These are phyloP conservation scores for Beverwykella pulmonaria DNA, from an alignment of 495 filamentous ascomycete species.

Conservation along the genomic window DNA sequence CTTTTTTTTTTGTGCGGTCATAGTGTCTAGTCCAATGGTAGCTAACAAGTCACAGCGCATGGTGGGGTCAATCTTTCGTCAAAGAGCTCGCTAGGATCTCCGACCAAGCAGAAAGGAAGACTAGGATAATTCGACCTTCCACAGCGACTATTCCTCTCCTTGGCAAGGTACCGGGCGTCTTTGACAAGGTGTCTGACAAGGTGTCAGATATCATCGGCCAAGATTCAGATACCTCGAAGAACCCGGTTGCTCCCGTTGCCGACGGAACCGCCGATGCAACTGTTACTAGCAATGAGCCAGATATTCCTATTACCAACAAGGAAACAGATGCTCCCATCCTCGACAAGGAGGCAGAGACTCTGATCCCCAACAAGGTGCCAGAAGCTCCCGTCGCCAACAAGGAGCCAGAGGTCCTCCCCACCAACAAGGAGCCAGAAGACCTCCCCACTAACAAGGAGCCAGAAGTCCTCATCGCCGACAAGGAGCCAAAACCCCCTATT, in stretches of 20 bases:
- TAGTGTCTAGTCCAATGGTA: not conserved
- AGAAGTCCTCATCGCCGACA: too few species aligned
- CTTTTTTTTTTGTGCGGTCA: not conserved
- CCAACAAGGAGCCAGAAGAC: too few species aligned
- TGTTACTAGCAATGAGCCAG: not conserved
- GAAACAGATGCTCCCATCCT: not conserved
- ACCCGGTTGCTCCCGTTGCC: too few species aligned
- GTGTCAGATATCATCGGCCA: not conserved
- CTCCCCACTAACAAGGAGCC: too few species aligned
- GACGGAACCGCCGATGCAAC: too few species aligned
- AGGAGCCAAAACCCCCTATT: not conserved
- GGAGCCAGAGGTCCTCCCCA: not conserved
- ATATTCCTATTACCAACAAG: not conserved
- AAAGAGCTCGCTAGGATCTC: conserved; percentile 76
- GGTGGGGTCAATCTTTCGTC: conserved; percentile 97
- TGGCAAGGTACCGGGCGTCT: not conserved
- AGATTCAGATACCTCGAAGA: not conserved
- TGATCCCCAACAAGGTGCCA: not conserved
- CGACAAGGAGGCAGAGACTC: not conserved
- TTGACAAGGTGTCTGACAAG: not conserved
- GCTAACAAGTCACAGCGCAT: conserved; percentile 62
- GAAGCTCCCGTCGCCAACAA: not conserved
- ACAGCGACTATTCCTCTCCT: not conserved
- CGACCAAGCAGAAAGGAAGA: conserved; percentile 54
- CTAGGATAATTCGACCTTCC: conserved; percentile 18